phyloP scores from a whole-genome alignment of 2,329 filamentous ascomycete species.

The Talaromyces sp. region DNA sequence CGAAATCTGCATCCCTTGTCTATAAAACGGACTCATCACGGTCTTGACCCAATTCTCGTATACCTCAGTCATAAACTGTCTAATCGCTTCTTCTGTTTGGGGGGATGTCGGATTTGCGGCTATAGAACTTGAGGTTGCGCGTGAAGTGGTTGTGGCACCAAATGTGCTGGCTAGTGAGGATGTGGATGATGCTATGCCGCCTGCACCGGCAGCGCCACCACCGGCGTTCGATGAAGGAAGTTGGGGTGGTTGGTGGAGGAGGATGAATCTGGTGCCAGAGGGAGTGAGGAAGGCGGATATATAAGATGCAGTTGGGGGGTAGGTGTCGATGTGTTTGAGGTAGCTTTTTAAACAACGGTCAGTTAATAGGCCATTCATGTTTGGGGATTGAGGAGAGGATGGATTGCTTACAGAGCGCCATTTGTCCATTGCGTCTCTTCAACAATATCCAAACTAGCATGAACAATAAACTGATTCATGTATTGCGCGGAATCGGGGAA shows the following conservation, averaged over 20 bases:
- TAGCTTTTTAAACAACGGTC: constrained; percentile 59
- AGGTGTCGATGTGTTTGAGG: constrained; percentile 92
- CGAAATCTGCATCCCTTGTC: constrained; percentile 73
- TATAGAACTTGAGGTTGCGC: constrained; percentile 61
- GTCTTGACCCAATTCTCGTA: constrained; percentile 98
- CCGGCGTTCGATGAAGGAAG: constrained; percentile 39
- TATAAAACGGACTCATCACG: constrained; percentile 95
- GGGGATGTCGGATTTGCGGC: constrained; percentile 80
- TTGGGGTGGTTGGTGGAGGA: constrained; percentile 74
- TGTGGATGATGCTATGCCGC: constrained; percentile 18
- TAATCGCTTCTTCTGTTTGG: constrained; percentile 90
- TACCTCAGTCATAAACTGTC: constrained; percentile 89
- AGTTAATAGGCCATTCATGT: constrained; percentile 11
- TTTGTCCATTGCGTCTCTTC: constrained; percentile 94
- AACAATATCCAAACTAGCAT: constrained; percentile 88
- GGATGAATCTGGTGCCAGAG: constrained; percentile 86
- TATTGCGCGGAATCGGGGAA: constrained; percentile 84
- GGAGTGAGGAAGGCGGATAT: constrained; percentile 92
- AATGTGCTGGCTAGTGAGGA: constrained; percentile 25
- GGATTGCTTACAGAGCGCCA: constrained; percentile 72
- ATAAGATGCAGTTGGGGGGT: constrained; percentile 77
- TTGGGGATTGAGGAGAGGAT: background rate
- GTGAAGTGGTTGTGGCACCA: constrained; percentile 21
- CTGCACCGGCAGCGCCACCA: background rate
- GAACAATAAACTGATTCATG: constrained; percentile 96